Evolutionary conservation across 768 basidiomycete species (phyloP), one percentile per base, ranked within the genome.

Genomic region (Omphalotus guepiniiformis): DNA sequence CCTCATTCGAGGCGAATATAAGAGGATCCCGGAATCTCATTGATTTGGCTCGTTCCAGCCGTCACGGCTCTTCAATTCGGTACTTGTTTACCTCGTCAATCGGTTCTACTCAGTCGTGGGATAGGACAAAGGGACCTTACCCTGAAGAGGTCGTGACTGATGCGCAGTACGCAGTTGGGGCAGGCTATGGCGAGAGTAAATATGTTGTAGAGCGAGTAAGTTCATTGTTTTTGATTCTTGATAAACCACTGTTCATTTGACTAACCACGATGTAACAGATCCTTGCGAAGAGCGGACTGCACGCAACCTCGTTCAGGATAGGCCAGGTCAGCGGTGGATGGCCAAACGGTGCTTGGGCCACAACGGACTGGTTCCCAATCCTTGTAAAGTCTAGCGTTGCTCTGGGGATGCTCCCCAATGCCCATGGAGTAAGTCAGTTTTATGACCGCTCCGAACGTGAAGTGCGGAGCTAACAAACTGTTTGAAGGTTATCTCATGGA

Each of bases 281-380:
- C 26, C 27, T 59, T 3, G 47, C 50, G 12, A 48, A 54, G 26
- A 60, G 58, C 26, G 53, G 52, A 9, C 30, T 60, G n/a, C n/a
- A 39, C 8, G 42, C 39, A 9, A 18, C 46, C 3, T 44, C 48
- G n/a, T 19, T 57, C 15, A 47, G 57, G 41, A 59, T 72, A n/a
- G 66, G 71, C 3, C 70, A 72, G 50, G 52, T 74, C 25, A 55
- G 58, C 15, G 72, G 69, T 3, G 62, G 63, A 22, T 23, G 15
- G 12, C 59, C 62, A 2, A 59, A 61, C 32, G 72, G 71, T 13
- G 61, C 64, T 3, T 71, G 68, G 72, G 60, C 62, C 16, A 63
- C 56, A 0, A 58, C 55, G 1, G 62, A 68, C 37, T 70, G 69
- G 65, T 47, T 73, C 32, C 67, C 71, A 6, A 59, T 64, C 19